These are phyloP conservation scores for Diaporthe ilicicola DNA, from an alignment of 2,329 filamentous ascomycete genomes.

Conservation along the genomic window DNA sequence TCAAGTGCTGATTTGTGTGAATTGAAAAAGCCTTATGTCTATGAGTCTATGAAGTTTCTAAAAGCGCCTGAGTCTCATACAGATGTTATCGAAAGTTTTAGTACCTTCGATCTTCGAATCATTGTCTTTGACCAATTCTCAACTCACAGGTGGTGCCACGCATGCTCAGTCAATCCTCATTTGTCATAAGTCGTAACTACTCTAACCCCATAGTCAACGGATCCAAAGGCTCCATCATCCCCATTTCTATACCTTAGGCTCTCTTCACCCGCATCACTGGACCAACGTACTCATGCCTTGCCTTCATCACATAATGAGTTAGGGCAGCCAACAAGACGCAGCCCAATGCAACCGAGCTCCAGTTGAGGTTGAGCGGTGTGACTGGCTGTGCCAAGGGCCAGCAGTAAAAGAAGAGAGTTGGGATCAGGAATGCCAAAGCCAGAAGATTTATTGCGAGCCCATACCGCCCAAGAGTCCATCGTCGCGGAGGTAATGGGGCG, in stretches of 20 bases:
- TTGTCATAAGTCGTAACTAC: too few species aligned
- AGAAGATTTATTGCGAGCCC: neutral
- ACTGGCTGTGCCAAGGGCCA: conserved; percentile 3
- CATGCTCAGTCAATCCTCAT: too few species aligned
- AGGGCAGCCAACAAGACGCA: neutral
- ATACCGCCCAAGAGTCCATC: neutral
- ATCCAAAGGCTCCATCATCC: neutral
- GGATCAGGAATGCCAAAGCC: neutral
- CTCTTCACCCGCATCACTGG: conserved; percentile 8
- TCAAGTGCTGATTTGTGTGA: neutral
- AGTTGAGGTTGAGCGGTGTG: conserved; percentile 1
- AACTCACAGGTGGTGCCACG: too few species aligned
- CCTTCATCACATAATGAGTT: neutral
- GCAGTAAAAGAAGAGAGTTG: neutral
- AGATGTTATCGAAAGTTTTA: too few species aligned
- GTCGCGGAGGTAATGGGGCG: neutral
- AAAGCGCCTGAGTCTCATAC: neutral
- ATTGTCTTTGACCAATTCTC: neutral
- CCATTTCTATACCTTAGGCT: neutral
- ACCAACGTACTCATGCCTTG: conserved; percentile 1
- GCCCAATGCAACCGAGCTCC: conserved; percentile 1
- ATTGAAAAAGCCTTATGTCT: neutral
- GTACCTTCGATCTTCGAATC: too few species aligned
- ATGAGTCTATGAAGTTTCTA: neutral
- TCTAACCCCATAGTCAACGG: too few species aligned